These are phyloP conservation scores for Jaminaea rosea DNA, from an alignment of 1,284 basidiomycete species.

Conservation along the genomic window DNA sequence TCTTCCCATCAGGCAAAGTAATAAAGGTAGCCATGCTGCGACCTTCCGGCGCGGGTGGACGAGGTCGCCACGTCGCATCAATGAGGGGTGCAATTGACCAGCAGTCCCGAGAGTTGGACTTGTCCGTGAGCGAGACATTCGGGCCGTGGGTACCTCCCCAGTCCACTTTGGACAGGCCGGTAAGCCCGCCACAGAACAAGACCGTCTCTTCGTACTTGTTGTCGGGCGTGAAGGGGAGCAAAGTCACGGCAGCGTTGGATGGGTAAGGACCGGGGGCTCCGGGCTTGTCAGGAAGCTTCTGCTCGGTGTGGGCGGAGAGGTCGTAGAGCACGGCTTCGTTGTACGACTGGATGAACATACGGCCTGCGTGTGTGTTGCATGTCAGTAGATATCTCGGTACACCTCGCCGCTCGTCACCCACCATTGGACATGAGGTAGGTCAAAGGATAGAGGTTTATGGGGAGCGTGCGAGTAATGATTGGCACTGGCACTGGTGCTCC, in stretches of 20 bases:
- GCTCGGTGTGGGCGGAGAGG: conserved; percentile 18
- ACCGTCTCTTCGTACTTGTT: conserved; percentile 34
- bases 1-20: conserved; percentile 32
- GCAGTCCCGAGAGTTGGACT: conserved; percentile 27
- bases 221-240: conserved; percentile 29
- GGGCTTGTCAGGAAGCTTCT: conserved; percentile 22
- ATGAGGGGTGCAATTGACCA: conserved; percentile 32
- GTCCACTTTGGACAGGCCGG: conserved; percentile 13
- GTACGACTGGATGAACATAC: conserved; percentile 28
- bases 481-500: conserved; percentile 12
- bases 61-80: conserved; percentile 16
- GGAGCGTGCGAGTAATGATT: conserved; percentile 23
- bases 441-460: conserved; percentile 35
- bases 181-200: conserved; percentile 38
- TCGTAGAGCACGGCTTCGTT: conserved; percentile 30
- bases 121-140: conserved; percentile 15
- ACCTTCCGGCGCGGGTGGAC: conserved; percentile 22
- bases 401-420: not conserved
- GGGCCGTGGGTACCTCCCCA: conserved; percentile 38
- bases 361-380: conserved; percentile 3
- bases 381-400: conserved; percentile 1
- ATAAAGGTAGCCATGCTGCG: conserved; percentile 38
- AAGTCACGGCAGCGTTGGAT: conserved; percentile 25
- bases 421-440: conserved; percentile 32
- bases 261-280: conserved; percentile 29